Conservation (phyloP, 768 basidiomycete genomes). For the Lentinus tigrinus region DNA sequence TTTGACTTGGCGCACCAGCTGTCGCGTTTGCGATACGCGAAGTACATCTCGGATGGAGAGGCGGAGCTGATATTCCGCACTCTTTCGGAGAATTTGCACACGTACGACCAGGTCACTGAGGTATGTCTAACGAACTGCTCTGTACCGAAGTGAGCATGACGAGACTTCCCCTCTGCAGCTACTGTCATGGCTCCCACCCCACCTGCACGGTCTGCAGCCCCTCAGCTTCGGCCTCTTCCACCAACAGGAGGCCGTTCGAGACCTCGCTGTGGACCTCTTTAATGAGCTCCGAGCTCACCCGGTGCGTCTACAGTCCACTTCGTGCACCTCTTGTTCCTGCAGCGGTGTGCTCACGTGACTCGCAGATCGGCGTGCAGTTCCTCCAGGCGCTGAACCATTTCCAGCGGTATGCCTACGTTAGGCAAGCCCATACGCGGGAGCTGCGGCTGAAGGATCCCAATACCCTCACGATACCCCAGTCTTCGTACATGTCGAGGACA, state of each 20-base stretch:
- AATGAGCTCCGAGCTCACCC: slow-evolving; percentile 74
- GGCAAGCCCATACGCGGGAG: slow-evolving; percentile 74
- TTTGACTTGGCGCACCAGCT: slow-evolving; percentile 89
- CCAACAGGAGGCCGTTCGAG: slow-evolving; percentile 71
- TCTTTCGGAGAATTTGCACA: slow-evolving; percentile 66
- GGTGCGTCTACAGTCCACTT: slow-evolving; percentile 43
- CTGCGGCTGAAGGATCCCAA: slow-evolving; percentile 33
- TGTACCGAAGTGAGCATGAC: not conserved
- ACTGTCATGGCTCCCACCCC: slow-evolving; percentile 72
- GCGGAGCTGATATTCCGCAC: slow-evolving; percentile 71
- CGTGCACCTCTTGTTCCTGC: too few relatives aligned
- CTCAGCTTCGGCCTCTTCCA: slow-evolving; percentile 92
- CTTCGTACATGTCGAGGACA: slow-evolving; percentile 32
- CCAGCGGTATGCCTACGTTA: slow-evolving; percentile 83
- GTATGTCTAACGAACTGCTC: slow-evolving; percentile 42
- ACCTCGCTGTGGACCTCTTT: slow-evolving; percentile 80
- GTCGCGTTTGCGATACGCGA: slow-evolving; percentile 72
- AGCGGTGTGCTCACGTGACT: not conserved
- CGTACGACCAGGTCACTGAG: slow-evolving; percentile 89
- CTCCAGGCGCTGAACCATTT: slow-evolving; percentile 83
- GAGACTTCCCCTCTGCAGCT: slow-evolving; percentile 49
- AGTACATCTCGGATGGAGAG: slow-evolving; percentile 71
- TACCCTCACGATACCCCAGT: slow-evolving; percentile 34
- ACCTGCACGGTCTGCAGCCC: slow-evolving; percentile 80
- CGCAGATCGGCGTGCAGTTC: slow-evolving; percentile 75